Evolutionary conservation across 2,329 filamentous ascomycete genomes (phyloP).

Genomic region (Verticillium nubilum): DNA sequence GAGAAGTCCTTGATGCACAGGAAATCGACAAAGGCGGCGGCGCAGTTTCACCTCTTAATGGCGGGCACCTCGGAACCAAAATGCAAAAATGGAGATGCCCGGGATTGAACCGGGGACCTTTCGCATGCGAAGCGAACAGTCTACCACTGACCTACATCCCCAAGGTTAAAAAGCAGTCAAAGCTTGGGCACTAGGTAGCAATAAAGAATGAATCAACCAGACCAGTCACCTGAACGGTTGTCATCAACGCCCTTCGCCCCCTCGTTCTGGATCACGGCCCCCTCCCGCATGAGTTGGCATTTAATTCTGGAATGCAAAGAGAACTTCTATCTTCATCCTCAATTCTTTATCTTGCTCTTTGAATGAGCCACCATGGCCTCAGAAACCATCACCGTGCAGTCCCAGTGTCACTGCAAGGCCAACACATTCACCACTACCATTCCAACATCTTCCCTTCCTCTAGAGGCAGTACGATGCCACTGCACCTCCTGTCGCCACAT

Average conservation of each 20-base stretch:
- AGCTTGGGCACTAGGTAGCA: no score
- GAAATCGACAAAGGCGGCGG: no score
- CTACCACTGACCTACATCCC: background rate
- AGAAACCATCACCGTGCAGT: background rate
- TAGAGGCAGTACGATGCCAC: conserved; percentile 38
- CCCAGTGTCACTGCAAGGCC: conserved; percentile 38
- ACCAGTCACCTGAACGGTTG: no score
- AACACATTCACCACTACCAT: conserved; percentile 32
- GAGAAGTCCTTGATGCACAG: no score
- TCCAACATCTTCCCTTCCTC: conserved; percentile 28
- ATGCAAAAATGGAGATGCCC: background rate
- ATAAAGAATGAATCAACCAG: no score
- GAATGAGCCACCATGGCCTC: background rate
- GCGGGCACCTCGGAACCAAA: no score
- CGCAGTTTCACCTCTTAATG: no score
- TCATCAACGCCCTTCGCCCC: background rate
- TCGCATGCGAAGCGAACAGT: background rate
- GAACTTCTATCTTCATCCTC: background rate
- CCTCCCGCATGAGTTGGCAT: no score
- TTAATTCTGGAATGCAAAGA: no score
- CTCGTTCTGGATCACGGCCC: background rate
- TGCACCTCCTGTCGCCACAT: conserved; percentile 43
- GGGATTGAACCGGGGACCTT: background rate
- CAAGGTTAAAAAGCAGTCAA: background rate
- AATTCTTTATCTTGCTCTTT: background rate